Evolutionary conservation across 2,329 filamentous ascomycete genomes (phyloP), one percentile per base, ranked within the genome.

Genomic region (Calonectria henricotiae): DNA sequence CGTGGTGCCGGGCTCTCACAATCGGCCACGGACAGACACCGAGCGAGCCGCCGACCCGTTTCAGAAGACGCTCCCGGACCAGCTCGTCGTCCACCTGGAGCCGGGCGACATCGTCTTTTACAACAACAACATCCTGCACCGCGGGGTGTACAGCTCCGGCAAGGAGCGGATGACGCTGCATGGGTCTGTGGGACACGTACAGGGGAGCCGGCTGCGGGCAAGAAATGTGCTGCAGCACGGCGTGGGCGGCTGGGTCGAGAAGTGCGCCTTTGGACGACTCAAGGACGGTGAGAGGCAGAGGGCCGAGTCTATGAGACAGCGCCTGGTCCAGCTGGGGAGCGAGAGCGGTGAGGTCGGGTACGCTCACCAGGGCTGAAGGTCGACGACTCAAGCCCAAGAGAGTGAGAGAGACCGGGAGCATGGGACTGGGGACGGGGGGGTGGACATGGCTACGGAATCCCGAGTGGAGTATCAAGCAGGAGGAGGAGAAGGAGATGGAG

Each of bases 21-120:
- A 80, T 32, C 89, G 94, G 7, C 88, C 93, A 39, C 85, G 94
- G 51, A 97, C 94, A 0, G 87, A 90, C 5, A 79, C 76, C 0
- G 95, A 97, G 86, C 86, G 94, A 13, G 81, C 78, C 7, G 94
- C 93, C 0, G 89, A 86, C 23, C 91, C 92, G 0, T 93, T 90
- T 76, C 92, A 91, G 74, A 78, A 83, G 2, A 77, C 84, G 1
- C 76, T 96, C 74, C 90, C 91, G 0, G 89, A 85, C 0, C 91
- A 95, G 84, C 78, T 91, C 15, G 82, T 89, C 4, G 94, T 97
- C 17, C 79, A 85, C 78, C 84, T 97, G 71, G 84, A 88, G 72
- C 87, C 94, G 0, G 94, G 94, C 0, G 94, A 97, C 82, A 90
- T 93, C 17, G 93, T 93, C 47, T 97, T 97, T 77, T 97, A 97